phyloP scores from a whole-genome alignment of 768 basidiomycete genomes.

The Termitomyces sp. region DNA sequence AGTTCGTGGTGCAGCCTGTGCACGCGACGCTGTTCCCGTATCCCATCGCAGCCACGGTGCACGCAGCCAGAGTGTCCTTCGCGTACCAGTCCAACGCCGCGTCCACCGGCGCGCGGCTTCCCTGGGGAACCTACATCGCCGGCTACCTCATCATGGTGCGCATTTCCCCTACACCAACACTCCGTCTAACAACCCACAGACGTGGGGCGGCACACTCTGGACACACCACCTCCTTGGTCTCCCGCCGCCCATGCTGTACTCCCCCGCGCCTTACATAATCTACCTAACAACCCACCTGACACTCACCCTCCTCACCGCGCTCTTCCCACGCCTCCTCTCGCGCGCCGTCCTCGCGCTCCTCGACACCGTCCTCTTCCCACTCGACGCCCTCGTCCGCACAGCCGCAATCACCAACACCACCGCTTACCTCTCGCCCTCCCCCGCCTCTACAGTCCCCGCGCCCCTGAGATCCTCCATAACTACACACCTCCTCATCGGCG shows the following conservation, averaged over 20 bases:
- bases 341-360: conserved; percentile 24
- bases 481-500: conserved; percentile 44
- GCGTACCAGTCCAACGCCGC: conserved; percentile 34
- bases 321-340: conserved; percentile 23
- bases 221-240: conserved; percentile 39
- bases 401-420: conserved; percentile 34
- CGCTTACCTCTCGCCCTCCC: conserved; percentile 24
- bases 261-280: conserved; percentile 39
- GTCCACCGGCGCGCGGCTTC: conserved; percentile 19
- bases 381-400: conserved; percentile 45
- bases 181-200: conserved; percentile 13
- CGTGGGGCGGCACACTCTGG: conserved; percentile 44
- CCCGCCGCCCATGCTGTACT: conserved; percentile 43
- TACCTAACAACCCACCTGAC: conserved; percentile 42
- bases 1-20: conserved; percentile 22
- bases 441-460: conserved; percentile 21
- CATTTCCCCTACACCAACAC: no score
- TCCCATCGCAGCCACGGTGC: conserved; percentile 33
- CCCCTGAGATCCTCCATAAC: conserved; percentile 34
- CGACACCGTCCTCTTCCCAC: conserved; percentile 42
- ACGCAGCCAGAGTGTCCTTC: conserved; percentile 40
- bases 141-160: conserved; percentile 44
- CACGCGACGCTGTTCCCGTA: conserved; percentile 37
- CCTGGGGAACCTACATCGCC: conserved; percentile 38
- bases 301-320: conserved; percentile 35